Evolutionary conservation across 2,329 filamentous ascomycete species (phyloP).

Genomic region (Clarireedia monteithiana): DNA sequence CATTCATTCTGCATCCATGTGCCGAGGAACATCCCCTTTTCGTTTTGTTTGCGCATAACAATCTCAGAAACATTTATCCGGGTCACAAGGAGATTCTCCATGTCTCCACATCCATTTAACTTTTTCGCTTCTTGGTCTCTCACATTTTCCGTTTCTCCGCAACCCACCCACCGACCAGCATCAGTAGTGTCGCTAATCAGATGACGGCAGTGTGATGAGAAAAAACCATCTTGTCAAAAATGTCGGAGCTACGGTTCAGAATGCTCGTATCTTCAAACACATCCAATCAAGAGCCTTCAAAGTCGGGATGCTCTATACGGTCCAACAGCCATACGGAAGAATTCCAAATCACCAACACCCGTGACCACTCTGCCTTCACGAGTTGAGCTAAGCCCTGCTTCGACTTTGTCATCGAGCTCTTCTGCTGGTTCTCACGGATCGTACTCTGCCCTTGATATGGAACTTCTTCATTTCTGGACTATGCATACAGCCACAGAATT

Average conservation of each 20-base stretch:
- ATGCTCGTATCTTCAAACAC: slow-evolving; percentile 26
- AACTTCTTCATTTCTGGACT: slow-evolving; percentile 37
- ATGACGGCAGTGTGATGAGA: slow-evolving; percentile 23
- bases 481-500: slow-evolving; percentile 29
- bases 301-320: not conserved
- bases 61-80: too few relatives aligned
- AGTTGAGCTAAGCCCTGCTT: slow-evolving; percentile 4
- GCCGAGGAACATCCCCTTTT: too few relatives aligned
- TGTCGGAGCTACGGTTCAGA: slow-evolving; percentile 20
- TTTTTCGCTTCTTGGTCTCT: not conserved
- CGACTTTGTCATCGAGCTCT: not conserved
- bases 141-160: not conserved
- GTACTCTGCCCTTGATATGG: slow-evolving; percentile 33
- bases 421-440: not conserved
- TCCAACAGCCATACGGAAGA: not conserved
- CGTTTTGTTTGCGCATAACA: too few relatives aligned
- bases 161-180: not conserved
- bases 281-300: slow-evolving; percentile 16
- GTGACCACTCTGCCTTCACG: slow-evolving; percentile 1
- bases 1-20: too few relatives aligned
- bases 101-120: too few relatives aligned
- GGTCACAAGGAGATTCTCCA: too few relatives aligned
- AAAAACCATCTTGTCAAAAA: slow-evolving; percentile 24
- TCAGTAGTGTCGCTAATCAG: not conserved
- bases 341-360: slow-evolving; percentile 8